Base-by-base conservation (phyloP, 2,329 filamentous ascomycete species). In the Aspergillus alliaceus region DNA sequence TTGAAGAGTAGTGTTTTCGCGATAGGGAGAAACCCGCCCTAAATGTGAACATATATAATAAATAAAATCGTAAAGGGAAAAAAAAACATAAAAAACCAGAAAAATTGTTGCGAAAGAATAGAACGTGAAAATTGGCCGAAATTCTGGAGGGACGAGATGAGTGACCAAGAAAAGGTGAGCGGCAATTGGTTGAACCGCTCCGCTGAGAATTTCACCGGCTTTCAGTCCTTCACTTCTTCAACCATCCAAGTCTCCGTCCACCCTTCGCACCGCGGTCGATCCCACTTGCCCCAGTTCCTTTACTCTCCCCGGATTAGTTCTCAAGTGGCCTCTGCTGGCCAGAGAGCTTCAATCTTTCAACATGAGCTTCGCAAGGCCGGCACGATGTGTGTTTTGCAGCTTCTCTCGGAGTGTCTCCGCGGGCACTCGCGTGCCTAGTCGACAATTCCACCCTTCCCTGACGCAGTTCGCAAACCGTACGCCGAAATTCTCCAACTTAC, bases 311-410 rank as follows among this genome's bases (percentile, higher is more conserved):
- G 40, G 49, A 53, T 56, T 59, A 58, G 56, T 49, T 60, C 56
- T 62, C 55, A 18, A 47, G 57, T 60, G 64, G 68, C 64, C 61
- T 64, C 40, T 61, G 59, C 61, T 70, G 68, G 68, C 69, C 66
- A 59, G 65, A 65, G 62, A 74, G 66, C 61, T 62, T 55, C 55
- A 49, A 31, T 47, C 54, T 31, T 54, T 58, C 68, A 75, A 51
- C 55, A 83, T 83, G 81, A 82, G 76, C 68, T 68, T 80, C 71
- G 70, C 76, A 66, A 74, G 78, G 48, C 76, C 80, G 34, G 74
- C 77, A 61, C 75, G 77, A 75, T 83, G 80, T 69, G 71, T 83
- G 53, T 77, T 83, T 60, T 80, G 78, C 71, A 75, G 71, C 64
- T 79, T 80, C 60, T 76, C 78, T 51, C 75, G 75, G 60, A 67